Evolutionary conservation across 371 early-diverging fungal species (phyloP).

Genomic region (Mucor ambiguus): DNA sequence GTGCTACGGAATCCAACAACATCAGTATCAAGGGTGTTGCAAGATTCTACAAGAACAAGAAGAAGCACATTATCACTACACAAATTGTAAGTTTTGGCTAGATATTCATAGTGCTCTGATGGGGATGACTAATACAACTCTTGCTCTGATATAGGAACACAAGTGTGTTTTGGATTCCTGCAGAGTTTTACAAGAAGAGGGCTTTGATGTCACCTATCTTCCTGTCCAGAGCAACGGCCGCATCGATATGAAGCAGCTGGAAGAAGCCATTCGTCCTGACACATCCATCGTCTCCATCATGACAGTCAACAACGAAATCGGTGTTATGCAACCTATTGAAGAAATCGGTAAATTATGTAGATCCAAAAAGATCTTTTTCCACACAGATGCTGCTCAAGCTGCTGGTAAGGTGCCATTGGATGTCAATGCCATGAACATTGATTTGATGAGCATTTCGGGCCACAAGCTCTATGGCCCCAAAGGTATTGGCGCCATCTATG

Average conservation of each 20-base stretch:
- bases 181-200: constrained; percentile 95
- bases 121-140: not conserved
- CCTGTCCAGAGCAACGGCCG: constrained; percentile 91
- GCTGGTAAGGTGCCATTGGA: constrained; percentile 98
- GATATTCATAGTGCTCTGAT: too few relatives aligned
- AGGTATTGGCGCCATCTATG: constrained; percentile 97
- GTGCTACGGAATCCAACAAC: constrained; percentile 99
- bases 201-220: constrained; percentile 98
- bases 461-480: constrained; percentile 99
- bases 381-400: constrained; percentile 99
- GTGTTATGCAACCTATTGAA: constrained; percentile 95
- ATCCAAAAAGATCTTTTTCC: constrained; percentile 90
- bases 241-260: constrained; percentile 78
- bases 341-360: constrained; percentile 95
- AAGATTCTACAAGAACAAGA: constrained; percentile 92
- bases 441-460: constrained; percentile 97
- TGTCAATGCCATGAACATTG: constrained; percentile 96
- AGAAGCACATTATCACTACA: constrained; percentile 98
- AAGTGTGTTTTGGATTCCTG: constrained; percentile 99
- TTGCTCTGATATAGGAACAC: constrained; percentile 80
- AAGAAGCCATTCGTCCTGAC: constrained; percentile 89
- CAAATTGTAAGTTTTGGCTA: constrained; percentile 71
- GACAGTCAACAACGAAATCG: constrained; percentile 99
- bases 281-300: constrained; percentile 97
- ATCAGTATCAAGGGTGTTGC: constrained; percentile 97